Evolutionary conservation across 306 rosid genomes (phyloP), one percentile per base, ranked within the genome.

Genomic region (Prunus mira): DNA sequence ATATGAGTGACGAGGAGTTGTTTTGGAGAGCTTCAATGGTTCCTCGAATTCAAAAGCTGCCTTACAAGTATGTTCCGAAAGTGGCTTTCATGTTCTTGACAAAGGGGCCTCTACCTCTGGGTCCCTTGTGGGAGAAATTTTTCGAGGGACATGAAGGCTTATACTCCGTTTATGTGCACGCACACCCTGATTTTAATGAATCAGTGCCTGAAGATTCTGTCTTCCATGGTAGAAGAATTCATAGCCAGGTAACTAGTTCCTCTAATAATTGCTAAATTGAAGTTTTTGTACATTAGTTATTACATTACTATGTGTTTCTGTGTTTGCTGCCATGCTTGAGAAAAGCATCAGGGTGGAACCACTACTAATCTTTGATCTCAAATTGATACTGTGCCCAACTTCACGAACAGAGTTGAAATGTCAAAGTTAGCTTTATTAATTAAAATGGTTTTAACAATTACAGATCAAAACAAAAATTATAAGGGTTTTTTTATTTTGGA

Each of bases 21-120:
- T 69, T 90, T 55, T 6, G 62, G 81, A 85, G 80, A 75, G 91
- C 86, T 47, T 61, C 80, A 12, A 78, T 54, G 89, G 79, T 72
- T 71, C 74, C 78, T 72, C 72, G 12, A 46, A 45, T 54, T 27
- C 12, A 72, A 28, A 77, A 62, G 65, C 5, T 34, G 5, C 22
- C 71, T 11, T 13, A 47, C 24, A 55, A 67, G 24, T 17, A 19
- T 32, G 67, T 28, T 54, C 91, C 88, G 0, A 91, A 86, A 76
- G 89, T 89, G 56, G 90, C 90, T 25, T 91, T 91, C 85, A 80
- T 91, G 93, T 91, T 88, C 84, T 73, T 91, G 82, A 79, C 86
- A 24, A 67, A 51, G n/a, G 90, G 89, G 27, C 66, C 81, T 65
- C 38, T 87, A 38, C 90, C 93, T 7, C 24, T 91, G 58, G 83